Conservation (phyloP, 2,329 filamentous ascomycete genomes). For the Alternaria postmessia region DNA sequence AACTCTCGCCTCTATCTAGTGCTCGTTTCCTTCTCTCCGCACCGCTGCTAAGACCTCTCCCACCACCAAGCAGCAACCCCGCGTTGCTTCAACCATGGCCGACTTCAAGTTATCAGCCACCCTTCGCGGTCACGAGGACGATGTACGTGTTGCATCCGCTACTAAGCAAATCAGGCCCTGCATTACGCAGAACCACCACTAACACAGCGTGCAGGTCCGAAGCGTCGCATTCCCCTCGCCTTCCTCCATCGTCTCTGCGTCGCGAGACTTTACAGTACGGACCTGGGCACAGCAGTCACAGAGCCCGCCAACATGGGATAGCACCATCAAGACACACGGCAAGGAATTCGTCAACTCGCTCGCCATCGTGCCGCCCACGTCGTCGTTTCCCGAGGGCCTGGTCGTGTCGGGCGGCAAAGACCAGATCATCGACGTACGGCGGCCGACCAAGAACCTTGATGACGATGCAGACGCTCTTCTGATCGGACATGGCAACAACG, state of each 20-base stretch:
- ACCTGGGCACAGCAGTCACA: constrained; percentile 77
- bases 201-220: constrained; percentile 71
- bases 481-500: constrained; percentile 84
- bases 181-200: not conserved
- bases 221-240: constrained; percentile 79
- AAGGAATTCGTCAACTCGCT: constrained; percentile 88
- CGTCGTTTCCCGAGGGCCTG: constrained; percentile 76
- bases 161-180: no score
- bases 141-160: constrained; percentile 65
- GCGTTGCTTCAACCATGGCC: constrained; percentile 63
- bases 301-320: constrained; percentile 75
- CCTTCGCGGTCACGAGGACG: constrained; percentile 87
- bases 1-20: constrained; percentile 2
- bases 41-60: constrained; percentile 14
- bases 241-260: constrained; percentile 80
- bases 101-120: constrained; percentile 94
- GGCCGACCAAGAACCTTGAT: constrained; percentile 69
- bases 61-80: constrained; percentile 30
- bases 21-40: constrained; percentile 21
- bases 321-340: constrained; percentile 79
- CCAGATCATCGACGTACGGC: constrained; percentile 88
- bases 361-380: constrained; percentile 74
- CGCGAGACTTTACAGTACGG: constrained; percentile 88
- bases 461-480: constrained; percentile 87
- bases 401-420: constrained; percentile 90